Evolutionary conservation across 768 basidiomycete species (phyloP).

Genomic region (Amanita jacksonii): DNA sequence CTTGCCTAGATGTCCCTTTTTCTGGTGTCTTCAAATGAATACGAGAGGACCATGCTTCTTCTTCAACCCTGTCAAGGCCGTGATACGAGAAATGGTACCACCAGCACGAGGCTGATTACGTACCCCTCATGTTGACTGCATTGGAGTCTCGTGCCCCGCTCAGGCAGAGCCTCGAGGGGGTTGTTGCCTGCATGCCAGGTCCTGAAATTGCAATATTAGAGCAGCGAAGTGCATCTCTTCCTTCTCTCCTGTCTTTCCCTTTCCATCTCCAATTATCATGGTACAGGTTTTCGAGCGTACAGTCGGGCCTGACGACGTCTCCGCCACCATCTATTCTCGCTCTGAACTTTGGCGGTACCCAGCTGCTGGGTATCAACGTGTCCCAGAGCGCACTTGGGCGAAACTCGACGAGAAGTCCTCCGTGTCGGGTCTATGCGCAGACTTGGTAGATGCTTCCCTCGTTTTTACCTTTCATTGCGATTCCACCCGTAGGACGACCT

Average conservation of each 20-base stretch:
- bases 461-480: conserved; percentile 7
- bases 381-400: conserved; percentile 9
- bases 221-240: neutral
- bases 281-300: conserved; percentile 7
- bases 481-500: conserved; percentile 4
- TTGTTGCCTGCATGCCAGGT: conserved; percentile 1
- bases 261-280: conserved; percentile 5
- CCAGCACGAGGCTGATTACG: conserved; percentile 2
- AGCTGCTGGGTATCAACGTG: neutral
- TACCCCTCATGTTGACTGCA: conserved; percentile 6
- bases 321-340: conserved; percentile 5
- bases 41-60: no score
- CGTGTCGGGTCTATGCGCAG: conserved; percentile 3
- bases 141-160: conserved; percentile 4
- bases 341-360: conserved; percentile 6
- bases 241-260: neutral
- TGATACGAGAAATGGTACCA: neutral
- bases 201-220: conserved; percentile 7
- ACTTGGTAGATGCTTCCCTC: conserved; percentile 3
- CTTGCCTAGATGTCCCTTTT: neutral
- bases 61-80: no score
- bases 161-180: conserved; percentile 6
- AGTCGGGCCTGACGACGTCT: conserved; percentile 7
- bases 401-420: conserved; percentile 3
- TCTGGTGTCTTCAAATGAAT: neutral